These are phyloP conservation scores for Serendipita sp. DNA, from an alignment of 768 basidiomycete genomes.

Conservation along the genomic window DNA sequence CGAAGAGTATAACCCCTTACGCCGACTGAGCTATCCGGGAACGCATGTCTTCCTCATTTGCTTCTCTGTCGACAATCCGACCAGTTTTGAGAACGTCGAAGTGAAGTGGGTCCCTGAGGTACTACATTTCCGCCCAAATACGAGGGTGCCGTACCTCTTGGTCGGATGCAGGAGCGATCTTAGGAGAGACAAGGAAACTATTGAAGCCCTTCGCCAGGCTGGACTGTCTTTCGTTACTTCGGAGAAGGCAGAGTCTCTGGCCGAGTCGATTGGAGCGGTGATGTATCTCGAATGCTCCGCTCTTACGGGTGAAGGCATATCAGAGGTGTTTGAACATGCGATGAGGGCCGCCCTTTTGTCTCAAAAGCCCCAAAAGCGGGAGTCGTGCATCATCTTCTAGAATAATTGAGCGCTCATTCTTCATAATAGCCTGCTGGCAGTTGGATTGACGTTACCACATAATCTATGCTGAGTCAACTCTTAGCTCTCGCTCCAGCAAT, in stretches of 20 bases:
- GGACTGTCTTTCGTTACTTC: constrained; percentile 11
- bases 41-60: too few species aligned
- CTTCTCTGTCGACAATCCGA: constrained; percentile 7
- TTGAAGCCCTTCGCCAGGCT: constrained; percentile 11
- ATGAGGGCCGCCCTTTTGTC: not conserved
- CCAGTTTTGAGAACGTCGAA: constrained; percentile 6
- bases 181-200: constrained; percentile 10
- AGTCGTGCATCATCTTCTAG: too few species aligned
- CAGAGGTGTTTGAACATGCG: constrained; percentile 12
- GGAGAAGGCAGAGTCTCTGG: constrained; percentile 7
- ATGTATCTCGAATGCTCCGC: constrained; percentile 12
- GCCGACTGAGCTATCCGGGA: too few species aligned
- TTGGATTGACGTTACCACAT: too few species aligned
- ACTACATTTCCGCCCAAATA: constrained; percentile 6
- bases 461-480: too few species aligned
- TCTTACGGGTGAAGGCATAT: constrained; percentile 13
- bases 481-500: too few species aligned
- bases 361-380: too few species aligned
- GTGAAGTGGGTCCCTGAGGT: constrained; percentile 15
- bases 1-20: too few species aligned
- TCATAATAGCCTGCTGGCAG: too few species aligned
- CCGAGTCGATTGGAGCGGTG: not conserved
- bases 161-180: constrained; percentile 16
- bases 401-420: too few species aligned
- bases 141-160: constrained; percentile 13